These are phyloP conservation scores for Raphanus hybrid DNA, from an alignment of 441 rosid genomes.

Conservation along the genomic window DNA sequence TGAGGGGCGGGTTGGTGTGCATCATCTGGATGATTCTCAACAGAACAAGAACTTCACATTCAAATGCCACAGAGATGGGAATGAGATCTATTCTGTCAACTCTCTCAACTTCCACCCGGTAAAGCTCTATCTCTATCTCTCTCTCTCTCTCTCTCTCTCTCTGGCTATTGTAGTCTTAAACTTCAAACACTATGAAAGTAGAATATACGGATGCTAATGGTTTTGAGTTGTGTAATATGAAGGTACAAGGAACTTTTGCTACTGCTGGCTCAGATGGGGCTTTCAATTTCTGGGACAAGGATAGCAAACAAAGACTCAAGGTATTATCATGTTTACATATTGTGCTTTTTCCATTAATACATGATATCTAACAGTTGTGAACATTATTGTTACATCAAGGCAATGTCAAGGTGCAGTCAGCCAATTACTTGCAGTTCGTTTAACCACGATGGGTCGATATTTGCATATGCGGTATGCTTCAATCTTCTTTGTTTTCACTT, in stretches of 20 bases:
- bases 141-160: conserved; percentile 31
- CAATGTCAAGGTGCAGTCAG: conserved; percentile 82
- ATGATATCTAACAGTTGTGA: not conserved
- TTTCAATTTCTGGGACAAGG: conserved; percentile 99
- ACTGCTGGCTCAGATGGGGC: conserved; percentile 98
- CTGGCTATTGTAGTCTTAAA: not conserved
- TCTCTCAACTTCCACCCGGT: conserved; percentile 96
- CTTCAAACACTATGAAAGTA: conserved; percentile 1
- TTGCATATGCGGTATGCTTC: conserved; percentile 73
- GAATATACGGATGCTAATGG: conserved; percentile 10
- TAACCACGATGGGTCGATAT: conserved; percentile 91
- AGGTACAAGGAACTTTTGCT: conserved; percentile 96
- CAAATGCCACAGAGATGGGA: conserved; percentile 90
- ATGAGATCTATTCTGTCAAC: conserved; percentile 88
- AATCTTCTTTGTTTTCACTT: conserved; percentile 14
- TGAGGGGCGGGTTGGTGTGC: conserved; percentile 97
- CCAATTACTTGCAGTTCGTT: conserved; percentile 91
- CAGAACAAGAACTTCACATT: conserved; percentile 86
- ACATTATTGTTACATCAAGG: conserved; percentile 46
- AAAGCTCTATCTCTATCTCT: too few species aligned
- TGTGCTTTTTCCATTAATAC: not conserved
- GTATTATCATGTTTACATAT: conserved; percentile 41
- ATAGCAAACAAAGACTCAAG: conserved; percentile 98
- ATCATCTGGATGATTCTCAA: conserved; percentile 91
- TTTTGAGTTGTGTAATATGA: conserved; percentile 24